phyloP scores from a whole-genome alignment of 176 grass and related monocot genomes.

The Phyllostachys edulis region DNA sequence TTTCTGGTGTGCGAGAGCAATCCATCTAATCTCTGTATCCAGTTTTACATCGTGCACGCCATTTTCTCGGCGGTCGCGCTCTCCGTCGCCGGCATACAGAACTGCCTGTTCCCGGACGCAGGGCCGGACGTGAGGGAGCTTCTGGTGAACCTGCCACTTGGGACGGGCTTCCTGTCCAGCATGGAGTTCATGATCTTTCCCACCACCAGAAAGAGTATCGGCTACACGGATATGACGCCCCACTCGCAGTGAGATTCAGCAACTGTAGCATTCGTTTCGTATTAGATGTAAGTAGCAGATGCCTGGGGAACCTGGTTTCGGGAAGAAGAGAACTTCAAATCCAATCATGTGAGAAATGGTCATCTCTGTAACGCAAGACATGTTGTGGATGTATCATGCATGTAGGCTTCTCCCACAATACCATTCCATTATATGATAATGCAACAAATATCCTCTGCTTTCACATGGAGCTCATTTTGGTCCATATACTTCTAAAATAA shows the following conservation, averaged over 20 bases:
- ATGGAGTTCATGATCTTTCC: slow-evolving; percentile 65
- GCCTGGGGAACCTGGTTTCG: neutral
- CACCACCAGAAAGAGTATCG: slow-evolving; percentile 54
- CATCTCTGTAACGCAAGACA: no score
- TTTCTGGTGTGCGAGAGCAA: no score
- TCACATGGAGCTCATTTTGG: no score
- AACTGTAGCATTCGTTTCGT: neutral
- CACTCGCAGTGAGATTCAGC: neutral
- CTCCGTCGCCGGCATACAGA: slow-evolving; percentile 43
- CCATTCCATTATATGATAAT: no score
- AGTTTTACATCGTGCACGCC: slow-evolving; percentile 38
- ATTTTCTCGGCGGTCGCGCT: slow-evolving; percentile 48
- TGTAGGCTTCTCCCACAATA: no score
- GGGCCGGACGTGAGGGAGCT: slow-evolving; percentile 40
- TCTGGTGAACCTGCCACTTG: slow-evolving; percentile 63
- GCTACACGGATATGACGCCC: slow-evolving; percentile 35
- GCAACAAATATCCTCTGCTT: no score
- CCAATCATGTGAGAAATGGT: neutral
- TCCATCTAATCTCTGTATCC: no score
- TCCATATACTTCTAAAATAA: no score
- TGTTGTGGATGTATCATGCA: no score
- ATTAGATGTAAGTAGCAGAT: neutral
- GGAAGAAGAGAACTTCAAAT: neutral
- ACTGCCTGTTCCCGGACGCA: slow-evolving; percentile 54
- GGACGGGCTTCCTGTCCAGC: slow-evolving; percentile 40